phyloP scores from a whole-genome alignment of 2,329 filamentous ascomycete genomes.

The Pseudogymnoascus sp. region DNA sequence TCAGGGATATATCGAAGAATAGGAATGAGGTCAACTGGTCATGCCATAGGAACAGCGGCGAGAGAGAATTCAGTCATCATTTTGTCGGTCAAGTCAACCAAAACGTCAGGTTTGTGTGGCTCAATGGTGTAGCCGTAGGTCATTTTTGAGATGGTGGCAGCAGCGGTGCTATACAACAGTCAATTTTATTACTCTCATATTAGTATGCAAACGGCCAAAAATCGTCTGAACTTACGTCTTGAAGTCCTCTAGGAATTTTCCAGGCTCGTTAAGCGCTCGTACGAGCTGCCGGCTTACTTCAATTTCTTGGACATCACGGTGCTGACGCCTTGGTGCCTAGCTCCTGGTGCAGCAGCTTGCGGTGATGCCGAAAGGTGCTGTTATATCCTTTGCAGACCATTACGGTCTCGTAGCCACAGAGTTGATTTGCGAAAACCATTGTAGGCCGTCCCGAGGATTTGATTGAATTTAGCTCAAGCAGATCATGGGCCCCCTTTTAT shows the following conservation, averaged over 20 bases:
- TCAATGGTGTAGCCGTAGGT: slow-evolving; percentile 15
- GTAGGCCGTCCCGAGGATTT: slow-evolving; percentile 28
- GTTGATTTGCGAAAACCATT: slow-evolving; percentile 21
- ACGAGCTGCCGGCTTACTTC: slow-evolving; percentile 17
- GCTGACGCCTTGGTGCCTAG: slow-evolving; percentile 24
- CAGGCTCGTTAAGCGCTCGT: slow-evolving; percentile 15
- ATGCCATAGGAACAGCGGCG: slow-evolving; percentile 12
- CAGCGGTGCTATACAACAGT: slow-evolving; percentile 8
- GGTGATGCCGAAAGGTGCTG: slow-evolving; percentile 18
- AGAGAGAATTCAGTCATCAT: slow-evolving; percentile 16
- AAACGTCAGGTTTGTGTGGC: slow-evolving; percentile 9
- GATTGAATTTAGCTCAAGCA: slow-evolving; percentile 24
- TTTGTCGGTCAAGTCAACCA: slow-evolving; percentile 12
- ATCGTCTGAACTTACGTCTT: slow-evolving; percentile 15
- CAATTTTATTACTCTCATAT: background rate
- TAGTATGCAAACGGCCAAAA: background rate
- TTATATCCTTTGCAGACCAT: slow-evolving; percentile 21
- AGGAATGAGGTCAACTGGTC: slow-evolving; percentile 13
- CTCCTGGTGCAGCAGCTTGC: slow-evolving; percentile 24
- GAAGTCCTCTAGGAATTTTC: slow-evolving; percentile 17
- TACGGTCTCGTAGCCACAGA: slow-evolving; percentile 24
- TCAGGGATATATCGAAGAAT: slow-evolving; percentile 13
- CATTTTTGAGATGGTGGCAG: slow-evolving; percentile 13
- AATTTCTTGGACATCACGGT: slow-evolving; percentile 13
- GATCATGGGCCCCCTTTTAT: slow-evolving; percentile 24